These are phyloP conservation scores for Fusarium lateritium DNA, from an alignment of 2,329 filamentous ascomycete genomes.

Conservation along the genomic window DNA sequence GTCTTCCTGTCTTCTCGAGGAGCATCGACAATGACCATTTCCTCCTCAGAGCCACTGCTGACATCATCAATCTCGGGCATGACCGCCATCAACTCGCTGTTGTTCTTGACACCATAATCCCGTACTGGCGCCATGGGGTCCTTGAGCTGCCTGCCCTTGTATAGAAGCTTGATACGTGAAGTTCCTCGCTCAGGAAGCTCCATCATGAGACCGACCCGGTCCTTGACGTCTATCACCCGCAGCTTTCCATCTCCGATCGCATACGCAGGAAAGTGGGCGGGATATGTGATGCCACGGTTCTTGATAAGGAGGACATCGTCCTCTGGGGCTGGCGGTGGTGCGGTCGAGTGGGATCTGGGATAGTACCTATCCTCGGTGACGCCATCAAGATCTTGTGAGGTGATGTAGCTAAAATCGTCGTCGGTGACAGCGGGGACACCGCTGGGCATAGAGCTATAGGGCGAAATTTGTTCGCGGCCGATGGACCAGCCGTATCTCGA, in stretches of 20 bases:
- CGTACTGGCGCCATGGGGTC: conserved; percentile 71
- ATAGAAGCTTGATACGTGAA: conserved; percentile 75
- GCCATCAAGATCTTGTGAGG: conserved; percentile 77
- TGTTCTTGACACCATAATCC: conserved; percentile 74
- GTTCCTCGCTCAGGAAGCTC: conserved; percentile 69
- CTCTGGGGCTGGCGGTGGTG: conserved; percentile 61
- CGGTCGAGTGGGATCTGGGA: conserved; percentile 55
- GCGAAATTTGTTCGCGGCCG: conserved; percentile 64
- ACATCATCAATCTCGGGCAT: conserved; percentile 58
- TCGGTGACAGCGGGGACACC: conserved; percentile 76
- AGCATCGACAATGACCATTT: conserved; percentile 63
- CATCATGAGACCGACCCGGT: conserved; percentile 77
- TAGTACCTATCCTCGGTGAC: conserved; percentile 59
- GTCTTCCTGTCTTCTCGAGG: conserved; percentile 54
- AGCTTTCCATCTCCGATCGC: conserved; percentile 82
- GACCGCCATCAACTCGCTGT: conserved; percentile 70
- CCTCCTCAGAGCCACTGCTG: conserved; percentile 59
- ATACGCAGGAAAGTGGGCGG: conserved; percentile 81
- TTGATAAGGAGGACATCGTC: conserved; percentile 81
- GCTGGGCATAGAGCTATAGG: conserved; percentile 64
- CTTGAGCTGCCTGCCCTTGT: conserved; percentile 80
- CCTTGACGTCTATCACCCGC: conserved; percentile 74
- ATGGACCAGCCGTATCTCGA: conserved; percentile 67
- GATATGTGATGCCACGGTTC: conserved; percentile 75
- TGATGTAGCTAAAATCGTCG: conserved; percentile 86